Percentiles rank a stretch among this genome's conserved stretches.
Evolutionary conservation across 2,329 filamentous ascomycete genomes (phyloP).

Genomic region (Bipolaris zeicola): DNA sequence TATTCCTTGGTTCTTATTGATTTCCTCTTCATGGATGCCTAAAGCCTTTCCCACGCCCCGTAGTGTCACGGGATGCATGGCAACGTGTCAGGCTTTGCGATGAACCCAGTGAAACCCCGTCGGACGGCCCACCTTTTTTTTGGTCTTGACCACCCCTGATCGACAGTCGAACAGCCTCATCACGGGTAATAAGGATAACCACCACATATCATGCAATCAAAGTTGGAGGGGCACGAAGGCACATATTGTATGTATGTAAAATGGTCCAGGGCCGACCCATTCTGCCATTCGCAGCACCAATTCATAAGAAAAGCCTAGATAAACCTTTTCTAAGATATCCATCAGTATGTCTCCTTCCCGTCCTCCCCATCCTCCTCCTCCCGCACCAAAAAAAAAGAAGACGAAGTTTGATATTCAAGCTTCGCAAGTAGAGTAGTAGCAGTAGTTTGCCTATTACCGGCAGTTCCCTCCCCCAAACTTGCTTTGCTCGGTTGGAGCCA

Average conservation of each 20-base stretch:
- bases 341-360: background rate
- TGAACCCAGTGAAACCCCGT: background rate
- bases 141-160: background rate
- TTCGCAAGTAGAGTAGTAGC: background rate
- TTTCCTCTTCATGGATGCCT: background rate
- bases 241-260: background rate
- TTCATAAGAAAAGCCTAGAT: background rate
- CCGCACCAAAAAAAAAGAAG: too few species aligned
- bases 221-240: background rate
- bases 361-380: too few species aligned
- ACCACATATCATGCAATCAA: background rate
- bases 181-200: background rate
- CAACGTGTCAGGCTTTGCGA: slow-evolving; percentile 20
- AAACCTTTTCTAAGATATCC: background rate
- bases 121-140: background rate
- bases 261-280: background rate
- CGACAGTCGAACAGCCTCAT: background rate
- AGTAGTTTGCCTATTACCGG: background rate
- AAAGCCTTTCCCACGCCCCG: background rate
- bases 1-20: background rate
- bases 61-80: slow-evolving; percentile 18
- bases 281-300: background rate
- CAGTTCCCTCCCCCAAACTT: background rate
- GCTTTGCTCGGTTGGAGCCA: background rate
- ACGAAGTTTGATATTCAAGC: too few species aligned